Percentiles rank a stretch among this genome's conserved stretches.
These are phyloP conservation scores for Penicilliopsis zonata DNA, from an alignment of 495 filamentous ascomycete species.

Conservation along the genomic window DNA sequence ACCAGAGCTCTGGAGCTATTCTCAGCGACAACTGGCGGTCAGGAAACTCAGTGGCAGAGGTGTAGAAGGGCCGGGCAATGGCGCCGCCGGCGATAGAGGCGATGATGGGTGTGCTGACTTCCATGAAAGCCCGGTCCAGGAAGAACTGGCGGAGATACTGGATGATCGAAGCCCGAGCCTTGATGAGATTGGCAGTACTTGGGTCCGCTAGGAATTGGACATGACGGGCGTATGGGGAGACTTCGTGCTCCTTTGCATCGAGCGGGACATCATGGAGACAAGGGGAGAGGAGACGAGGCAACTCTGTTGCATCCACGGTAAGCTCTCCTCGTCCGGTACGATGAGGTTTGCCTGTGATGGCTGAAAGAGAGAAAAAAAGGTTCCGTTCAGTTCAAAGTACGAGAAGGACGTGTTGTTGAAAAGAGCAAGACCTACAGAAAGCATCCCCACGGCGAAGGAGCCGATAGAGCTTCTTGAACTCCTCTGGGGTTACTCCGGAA, in stretches of 20 bases:
- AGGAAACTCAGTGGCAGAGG: conserved; percentile 56
- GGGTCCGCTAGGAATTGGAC: conserved; percentile 70
- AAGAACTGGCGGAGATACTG: conserved; percentile 66
- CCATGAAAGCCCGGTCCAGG: conserved; percentile 55
- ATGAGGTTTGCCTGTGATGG: conserved; percentile 58
- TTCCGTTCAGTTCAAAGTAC: conserved; percentile 7
- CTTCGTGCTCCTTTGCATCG: conserved; percentile 51
- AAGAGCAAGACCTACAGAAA: conserved; percentile 46
- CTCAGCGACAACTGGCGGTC: conserved; percentile 58
- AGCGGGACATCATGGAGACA: conserved; percentile 64
- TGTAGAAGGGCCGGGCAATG: conserved; percentile 73
- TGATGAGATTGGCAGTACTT: conserved; percentile 50
- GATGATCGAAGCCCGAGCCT: conserved; percentile 61
- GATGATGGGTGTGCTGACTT: conserved; percentile 85
- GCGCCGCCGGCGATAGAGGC: conserved; percentile 68
- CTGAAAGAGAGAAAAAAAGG: conserved; percentile 22
- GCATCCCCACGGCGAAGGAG: conserved; percentile 63
- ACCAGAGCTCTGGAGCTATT: conserved; percentile 89
- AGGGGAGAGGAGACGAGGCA: conserved; percentile 64
- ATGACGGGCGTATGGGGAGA: conserved; percentile 55
- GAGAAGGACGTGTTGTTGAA: conserved; percentile 5
- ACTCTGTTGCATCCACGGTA: conserved; percentile 51
- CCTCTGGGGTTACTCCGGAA: conserved; percentile 22
- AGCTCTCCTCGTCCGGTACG: conserved; percentile 66
- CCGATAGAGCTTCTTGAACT: conserved; percentile 48